Percentiles rank a stretch among this genome's conserved stretches.
Evolutionary conservation across 176 grass and related monocot species (phyloP).

Genomic region (Areca catechu): DNA sequence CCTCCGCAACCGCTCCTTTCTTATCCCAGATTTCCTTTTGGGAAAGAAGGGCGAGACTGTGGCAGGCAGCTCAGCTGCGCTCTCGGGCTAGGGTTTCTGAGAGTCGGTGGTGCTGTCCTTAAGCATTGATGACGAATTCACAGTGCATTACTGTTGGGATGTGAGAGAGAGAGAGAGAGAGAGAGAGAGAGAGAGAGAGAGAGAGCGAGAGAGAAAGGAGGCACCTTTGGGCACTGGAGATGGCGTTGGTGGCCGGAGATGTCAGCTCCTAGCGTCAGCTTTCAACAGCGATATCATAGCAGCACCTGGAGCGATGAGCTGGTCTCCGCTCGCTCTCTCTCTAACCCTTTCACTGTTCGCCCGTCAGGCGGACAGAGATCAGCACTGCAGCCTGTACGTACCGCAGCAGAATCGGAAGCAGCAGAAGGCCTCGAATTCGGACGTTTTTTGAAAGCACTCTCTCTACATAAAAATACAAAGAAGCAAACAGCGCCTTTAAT

Average conservation of each 20-base stretch:
- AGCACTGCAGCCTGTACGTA: not conserved
- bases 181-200: not conserved
- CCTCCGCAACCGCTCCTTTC: not conserved
- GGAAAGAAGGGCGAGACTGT: too few species aligned
- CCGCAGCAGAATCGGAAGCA: not conserved
- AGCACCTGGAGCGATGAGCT: not conserved
- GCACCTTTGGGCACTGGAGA: not conserved
- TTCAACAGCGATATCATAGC: constrained; percentile 7
- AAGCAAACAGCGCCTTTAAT: not conserved
- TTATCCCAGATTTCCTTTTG: too few species aligned
- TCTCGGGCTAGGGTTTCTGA: not conserved
- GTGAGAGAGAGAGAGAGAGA: not conserved
- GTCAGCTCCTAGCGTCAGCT: not conserved
- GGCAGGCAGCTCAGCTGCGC: not conserved
- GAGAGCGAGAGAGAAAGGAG: not conserved
- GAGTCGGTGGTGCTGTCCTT: not conserved
- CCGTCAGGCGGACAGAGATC: not conserved
- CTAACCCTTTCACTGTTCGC: too few species aligned
- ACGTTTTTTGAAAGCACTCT: not conserved
- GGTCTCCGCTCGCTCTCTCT: too few species aligned
- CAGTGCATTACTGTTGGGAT: not conserved
- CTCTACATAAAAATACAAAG: not conserved
- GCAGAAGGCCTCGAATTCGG: not conserved
- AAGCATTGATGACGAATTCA: constrained; percentile 2
- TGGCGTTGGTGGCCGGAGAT: not conserved